phyloP scores from a whole-genome alignment of 306 rosid species.

The Ziziphus jujuba region DNA sequence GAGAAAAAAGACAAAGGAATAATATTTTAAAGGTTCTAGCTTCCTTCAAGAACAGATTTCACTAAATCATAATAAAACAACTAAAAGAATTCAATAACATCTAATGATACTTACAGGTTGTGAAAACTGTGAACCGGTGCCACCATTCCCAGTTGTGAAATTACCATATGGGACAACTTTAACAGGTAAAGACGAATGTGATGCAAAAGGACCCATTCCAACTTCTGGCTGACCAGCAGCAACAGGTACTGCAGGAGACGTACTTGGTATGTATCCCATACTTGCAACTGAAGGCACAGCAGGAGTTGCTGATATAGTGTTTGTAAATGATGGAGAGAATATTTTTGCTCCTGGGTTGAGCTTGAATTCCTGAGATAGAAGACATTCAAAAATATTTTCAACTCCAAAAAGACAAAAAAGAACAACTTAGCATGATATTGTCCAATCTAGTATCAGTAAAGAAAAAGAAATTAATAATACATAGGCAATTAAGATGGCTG shows the following conservation, averaged over 20 bases:
- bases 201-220: constrained; percentile 43
- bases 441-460: neutral
- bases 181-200: constrained; percentile 61
- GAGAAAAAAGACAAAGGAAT: neutral
- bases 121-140: constrained; percentile 62
- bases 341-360: constrained; percentile 89
- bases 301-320: constrained; percentile 36
- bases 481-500: neutral
- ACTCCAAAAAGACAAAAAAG: constrained; percentile 5
- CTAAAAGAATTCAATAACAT: constrained; percentile 16
- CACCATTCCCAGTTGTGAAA: constrained; percentile 58
- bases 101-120: constrained; percentile 64
- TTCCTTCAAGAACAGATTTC: neutral
- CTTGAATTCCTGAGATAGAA: constrained; percentile 68
- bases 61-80: neutral
- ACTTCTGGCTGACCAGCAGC: constrained; percentile 60
- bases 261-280: constrained; percentile 62
- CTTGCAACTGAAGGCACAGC: constrained; percentile 52
- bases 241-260: constrained; percentile 45
- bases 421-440: constrained; percentile 12
- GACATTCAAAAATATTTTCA: constrained; percentile 14
- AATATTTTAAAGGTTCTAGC: neutral
- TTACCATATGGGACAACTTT: constrained; percentile 63
- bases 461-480: neutral
- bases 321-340: constrained; percentile 68